Evolutionary conservation across 495 filamentous ascomycete genomes (phyloP).

Genomic region (Penicillium roqueforti): DNA sequence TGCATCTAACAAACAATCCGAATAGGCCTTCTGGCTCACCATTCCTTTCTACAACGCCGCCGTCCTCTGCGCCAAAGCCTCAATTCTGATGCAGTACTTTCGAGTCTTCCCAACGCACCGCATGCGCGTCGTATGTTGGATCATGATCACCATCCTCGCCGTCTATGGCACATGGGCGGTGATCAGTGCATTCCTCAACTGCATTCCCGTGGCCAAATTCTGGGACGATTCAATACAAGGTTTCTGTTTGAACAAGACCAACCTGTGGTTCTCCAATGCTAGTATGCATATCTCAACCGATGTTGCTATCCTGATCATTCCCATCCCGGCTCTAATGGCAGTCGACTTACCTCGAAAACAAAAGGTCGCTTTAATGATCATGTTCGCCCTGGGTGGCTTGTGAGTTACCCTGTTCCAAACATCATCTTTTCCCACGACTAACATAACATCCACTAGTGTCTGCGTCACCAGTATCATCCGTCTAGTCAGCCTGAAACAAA

Average conservation of each 20-base stretch:
- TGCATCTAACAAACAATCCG: not conserved
- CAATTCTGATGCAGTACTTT: slow-evolving; percentile 48
- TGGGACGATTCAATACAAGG: slow-evolving; percentile 32
- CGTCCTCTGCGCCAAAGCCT: slow-evolving; percentile 49
- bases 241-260: slow-evolving; percentile 39
- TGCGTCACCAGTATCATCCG: slow-evolving; percentile 44
- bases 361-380: slow-evolving; percentile 42
- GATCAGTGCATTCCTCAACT: slow-evolving; percentile 43
- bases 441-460: slow-evolving; percentile 27
- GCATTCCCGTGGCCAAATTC: slow-evolving; percentile 45
- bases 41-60: slow-evolving; percentile 47
- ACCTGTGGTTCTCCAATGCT: slow-evolving; percentile 48
- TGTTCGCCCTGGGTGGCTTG: slow-evolving; percentile 53
- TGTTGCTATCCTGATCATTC: slow-evolving; percentile 49
- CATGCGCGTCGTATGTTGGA: slow-evolving; percentile 41
- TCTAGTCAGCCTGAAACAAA: slow-evolving; percentile 33
- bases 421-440: slow-evolving; percentile 7
- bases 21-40: slow-evolving; percentile 43
- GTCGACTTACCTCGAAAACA: slow-evolving; percentile 46
- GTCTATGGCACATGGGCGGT: slow-evolving; percentile 42
- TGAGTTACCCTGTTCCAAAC: slow-evolving; percentile 25
- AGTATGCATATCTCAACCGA: slow-evolving; percentile 52
- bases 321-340: slow-evolving; percentile 42
- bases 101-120: slow-evolving; percentile 42
- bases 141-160: slow-evolving; percentile 39